These are phyloP conservation scores for Rhodosporidiobolus odoratus DNA, from an alignment of 768 basidiomycete genomes.

Conservation along the genomic window DNA sequence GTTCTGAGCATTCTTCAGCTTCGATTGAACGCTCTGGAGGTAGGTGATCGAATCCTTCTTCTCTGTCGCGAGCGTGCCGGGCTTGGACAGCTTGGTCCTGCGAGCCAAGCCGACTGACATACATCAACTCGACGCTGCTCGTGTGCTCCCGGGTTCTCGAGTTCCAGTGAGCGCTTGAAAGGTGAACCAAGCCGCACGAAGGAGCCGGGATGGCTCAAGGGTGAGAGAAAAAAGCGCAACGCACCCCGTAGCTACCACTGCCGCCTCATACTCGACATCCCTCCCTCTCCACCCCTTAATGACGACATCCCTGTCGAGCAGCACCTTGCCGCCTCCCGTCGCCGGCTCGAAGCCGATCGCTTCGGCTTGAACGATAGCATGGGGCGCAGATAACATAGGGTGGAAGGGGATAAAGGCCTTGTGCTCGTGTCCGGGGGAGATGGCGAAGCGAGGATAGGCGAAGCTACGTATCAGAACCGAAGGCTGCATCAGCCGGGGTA, in stretches of 20 bases:
- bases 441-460: constrained; percentile 57
- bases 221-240: background rate
- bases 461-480: constrained; percentile 51
- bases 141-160: too few relatives aligned
- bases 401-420: constrained; percentile 62
- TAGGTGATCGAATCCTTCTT: constrained; percentile 53
- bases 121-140: too few relatives aligned
- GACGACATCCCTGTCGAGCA: constrained; percentile 10
- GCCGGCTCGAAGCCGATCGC: background rate
- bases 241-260: constrained; percentile 58
- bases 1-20: constrained; percentile 52
- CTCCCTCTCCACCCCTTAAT: constrained; percentile 41
- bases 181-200: too few relatives aligned
- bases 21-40: constrained; percentile 54
- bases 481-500: background rate
- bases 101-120: too few relatives aligned
- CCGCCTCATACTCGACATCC: constrained; percentile 55
- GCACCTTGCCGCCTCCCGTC: background rate
- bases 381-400: constrained; percentile 15
- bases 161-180: too few relatives aligned
- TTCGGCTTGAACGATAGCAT: constrained; percentile 16
- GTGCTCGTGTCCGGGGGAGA: constrained; percentile 60
- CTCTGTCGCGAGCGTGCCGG: constrained; percentile 35
- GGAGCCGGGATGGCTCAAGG: background rate
- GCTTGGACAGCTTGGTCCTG: constrained; percentile 40